Evolutionary conservation across 2,329 filamentous ascomycete genomes (phyloP).

Genomic region (Achaetomium macrosporum): DNA sequence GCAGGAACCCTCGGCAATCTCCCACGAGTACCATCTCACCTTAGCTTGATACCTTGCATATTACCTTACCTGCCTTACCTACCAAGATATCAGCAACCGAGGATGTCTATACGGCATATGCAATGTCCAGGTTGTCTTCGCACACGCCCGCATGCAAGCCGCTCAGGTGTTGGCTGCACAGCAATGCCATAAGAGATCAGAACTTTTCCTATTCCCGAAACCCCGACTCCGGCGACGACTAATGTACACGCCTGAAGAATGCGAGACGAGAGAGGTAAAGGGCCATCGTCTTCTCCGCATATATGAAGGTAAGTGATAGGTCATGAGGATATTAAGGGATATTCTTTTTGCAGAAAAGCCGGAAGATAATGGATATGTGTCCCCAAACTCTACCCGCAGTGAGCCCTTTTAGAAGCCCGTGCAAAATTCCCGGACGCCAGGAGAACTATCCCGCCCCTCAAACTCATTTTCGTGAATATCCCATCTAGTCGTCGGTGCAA

Average conservation of each 20-base stretch:
- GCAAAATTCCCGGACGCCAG: constrained; percentile 26
- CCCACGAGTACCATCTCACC: background rate
- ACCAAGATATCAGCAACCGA: too few species aligned
- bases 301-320: constrained; percentile 27
- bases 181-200: constrained; percentile 12
- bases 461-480: constrained; percentile 17
- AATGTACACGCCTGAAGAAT: constrained; percentile 29
- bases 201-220: constrained; percentile 19
- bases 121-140: too few species aligned
- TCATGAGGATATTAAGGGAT: constrained; percentile 27
- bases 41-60: background rate
- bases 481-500: constrained; percentile 17
- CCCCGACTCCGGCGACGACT: constrained; percentile 20
- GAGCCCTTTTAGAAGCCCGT: constrained; percentile 21
- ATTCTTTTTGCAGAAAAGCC: constrained; percentile 25
- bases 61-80: too few species aligned
- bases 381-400: constrained; percentile 28
- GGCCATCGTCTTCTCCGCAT: constrained; percentile 5
- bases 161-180: background rate
- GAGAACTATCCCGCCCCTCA: constrained; percentile 24
- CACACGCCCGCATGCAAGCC: background rate
- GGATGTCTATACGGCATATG: too few species aligned
- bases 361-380: constrained; percentile 29
- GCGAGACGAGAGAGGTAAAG: constrained; percentile 22
- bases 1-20: constrained; percentile 6